Percentiles rank a stretch among this genome's conserved stretches.
phyloP scores from a whole-genome alignment of 2,329 filamentous ascomycete genomes.

The Didymella sp. region DNA sequence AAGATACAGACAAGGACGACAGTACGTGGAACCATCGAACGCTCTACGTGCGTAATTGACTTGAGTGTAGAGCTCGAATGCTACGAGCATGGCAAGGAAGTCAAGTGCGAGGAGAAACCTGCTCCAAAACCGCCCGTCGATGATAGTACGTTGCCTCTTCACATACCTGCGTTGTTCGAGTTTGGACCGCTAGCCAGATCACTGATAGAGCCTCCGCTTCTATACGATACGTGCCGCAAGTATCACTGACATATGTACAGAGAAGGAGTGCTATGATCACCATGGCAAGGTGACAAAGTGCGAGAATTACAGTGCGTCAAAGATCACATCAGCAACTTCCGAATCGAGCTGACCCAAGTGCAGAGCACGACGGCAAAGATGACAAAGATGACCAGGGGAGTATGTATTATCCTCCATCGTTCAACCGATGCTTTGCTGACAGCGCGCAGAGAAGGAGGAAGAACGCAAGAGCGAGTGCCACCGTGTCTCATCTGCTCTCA shows the following conservation, averaged over 20 bases:
- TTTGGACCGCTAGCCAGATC: too few species aligned
- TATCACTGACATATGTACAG: too few species aligned
- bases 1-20: background rate
- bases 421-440: background rate
- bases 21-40: background rate
- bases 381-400: constrained; percentile 6
- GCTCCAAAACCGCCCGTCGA: too few species aligned
- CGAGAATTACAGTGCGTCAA: constrained; percentile 1
- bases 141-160: too few species aligned
- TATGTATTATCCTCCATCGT: background rate
- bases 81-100: background rate
- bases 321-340: background rate
- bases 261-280: background rate
- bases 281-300: background rate
- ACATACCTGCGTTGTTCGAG: too few species aligned
- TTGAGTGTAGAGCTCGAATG: background rate
- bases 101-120: too few species aligned
- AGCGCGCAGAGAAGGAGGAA: constrained; percentile 10
- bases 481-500: background rate
- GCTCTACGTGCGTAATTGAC: too few species aligned
- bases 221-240: too few species aligned
- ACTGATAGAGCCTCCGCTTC: too few species aligned
- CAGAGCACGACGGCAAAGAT: constrained; percentile 2
- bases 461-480: background rate
- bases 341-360: background rate